phyloP scores from a whole-genome alignment of 2,329 filamentous ascomycete species.

The Sarocladium strictum region DNA sequence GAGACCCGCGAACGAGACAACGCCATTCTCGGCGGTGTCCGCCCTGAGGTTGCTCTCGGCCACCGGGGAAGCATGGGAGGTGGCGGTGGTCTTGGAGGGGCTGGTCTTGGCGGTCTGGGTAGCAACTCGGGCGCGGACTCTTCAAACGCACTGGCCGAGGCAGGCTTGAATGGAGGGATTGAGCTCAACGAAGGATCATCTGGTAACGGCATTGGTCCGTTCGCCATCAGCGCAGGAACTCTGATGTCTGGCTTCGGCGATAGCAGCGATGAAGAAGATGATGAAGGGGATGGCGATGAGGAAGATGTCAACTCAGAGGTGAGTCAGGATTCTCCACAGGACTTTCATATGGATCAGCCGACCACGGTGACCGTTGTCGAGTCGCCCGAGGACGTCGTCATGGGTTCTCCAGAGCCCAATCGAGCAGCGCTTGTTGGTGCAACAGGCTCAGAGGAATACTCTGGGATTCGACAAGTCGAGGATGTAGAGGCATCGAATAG shows the following conservation, averaged over 20 bases:
- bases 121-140: slow-evolving; percentile 29
- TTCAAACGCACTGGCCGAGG: slow-evolving; percentile 71
- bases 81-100: slow-evolving; percentile 38
- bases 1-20: slow-evolving; percentile 96
- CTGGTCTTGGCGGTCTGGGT: slow-evolving; percentile 42
- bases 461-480: neutral
- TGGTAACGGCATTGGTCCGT: slow-evolving; percentile 62
- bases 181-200: slow-evolving; percentile 59
- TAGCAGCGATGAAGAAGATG: slow-evolving; percentile 92
- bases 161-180: slow-evolving; percentile 70
- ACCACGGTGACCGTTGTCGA: slow-evolving; percentile 15
- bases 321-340: slow-evolving; percentile 33
- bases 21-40: slow-evolving; percentile 91
- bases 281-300: slow-evolving; percentile 82
- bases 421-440: slow-evolving; percentile 11
- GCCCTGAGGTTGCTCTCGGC: slow-evolving; percentile 82
- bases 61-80: slow-evolving; percentile 60
- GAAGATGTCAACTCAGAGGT: slow-evolving; percentile 67
- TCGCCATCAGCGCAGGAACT: slow-evolving; percentile 66
- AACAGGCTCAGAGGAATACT: neutral
- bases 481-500: neutral
- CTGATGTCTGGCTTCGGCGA: slow-evolving; percentile 89
- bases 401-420: slow-evolving; percentile 25
- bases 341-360: slow-evolving; percentile 4
- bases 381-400: slow-evolving; percentile 24